Evolutionary conservation across 306 rosid genomes (phyloP), one percentile per base, ranked within the genome.

Genomic region (Cucurbita argyrosperma): DNA sequence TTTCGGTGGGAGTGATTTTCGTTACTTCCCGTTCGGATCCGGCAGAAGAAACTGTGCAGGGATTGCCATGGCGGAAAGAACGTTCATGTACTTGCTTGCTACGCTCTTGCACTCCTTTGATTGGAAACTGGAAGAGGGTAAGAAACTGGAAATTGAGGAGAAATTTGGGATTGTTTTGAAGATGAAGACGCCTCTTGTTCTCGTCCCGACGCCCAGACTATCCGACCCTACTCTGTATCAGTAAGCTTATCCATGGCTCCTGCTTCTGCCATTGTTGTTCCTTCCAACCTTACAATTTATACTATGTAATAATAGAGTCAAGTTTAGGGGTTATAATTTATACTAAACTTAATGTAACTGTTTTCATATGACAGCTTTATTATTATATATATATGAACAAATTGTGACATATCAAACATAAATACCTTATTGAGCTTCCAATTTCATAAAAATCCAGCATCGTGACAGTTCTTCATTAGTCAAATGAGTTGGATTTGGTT

Each of bases 21-120:
- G 37, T 14, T 92, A 85, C 75, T 70, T 92, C 2, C 95, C 98
- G 0, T 90, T 92, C 72, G 95, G 96, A 5, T 92, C 90, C 7
- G 96, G 96, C 1, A 79, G 90, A 79, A 87, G 97, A 76, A 86
- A 86, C 0, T 92, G 96, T 65, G 90, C 90, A 10, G 96, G 96
- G 10, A 82, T 80, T 0, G 84, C 82, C 21, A 87, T 92, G 96
- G 92, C 85, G 3, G 90, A 92, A 82, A 88, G 89, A 76, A 86
- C 71, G 11, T 84, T 92, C 50, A 21, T 86, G 47, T 75, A 85
- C 69, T 81, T 78, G 9, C 39, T 84, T 5, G 89, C 96, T 10
- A 88, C 92, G 0, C 84, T 89, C 2, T 18, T 87, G 77, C 92
- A 86, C 69, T 82, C 84, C 0, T 92, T 90, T 69, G 87, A 92